phyloP scores from a whole-genome alignment of 1,139 yeast species.

The Yamadazyma dendronema region DNA sequence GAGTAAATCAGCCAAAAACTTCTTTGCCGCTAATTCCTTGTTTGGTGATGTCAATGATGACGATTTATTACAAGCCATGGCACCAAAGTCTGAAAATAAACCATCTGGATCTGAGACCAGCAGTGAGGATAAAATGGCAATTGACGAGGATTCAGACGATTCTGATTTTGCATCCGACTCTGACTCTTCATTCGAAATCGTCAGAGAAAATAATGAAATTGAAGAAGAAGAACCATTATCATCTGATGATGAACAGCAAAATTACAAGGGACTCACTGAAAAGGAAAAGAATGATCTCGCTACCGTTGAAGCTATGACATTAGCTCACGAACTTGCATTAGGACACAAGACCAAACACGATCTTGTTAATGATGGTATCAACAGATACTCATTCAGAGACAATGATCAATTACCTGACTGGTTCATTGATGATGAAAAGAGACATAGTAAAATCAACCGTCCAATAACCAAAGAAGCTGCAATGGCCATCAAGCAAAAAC shows the following conservation, averaged over 20 bases:
- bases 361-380: slow-evolving; percentile 85
- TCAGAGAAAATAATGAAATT: slow-evolving; percentile 32
- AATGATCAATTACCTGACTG: slow-evolving; percentile 89
- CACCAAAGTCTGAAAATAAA: slow-evolving; percentile 3
- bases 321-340: slow-evolving; percentile 92
- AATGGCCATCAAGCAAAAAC: slow-evolving; percentile 83
- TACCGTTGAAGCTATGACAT: slow-evolving; percentile 95
- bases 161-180: slow-evolving; percentile 25
- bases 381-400: slow-evolving; percentile 89
- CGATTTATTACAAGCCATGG: slow-evolving; percentile 30
- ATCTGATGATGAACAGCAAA: slow-evolving; percentile 42
- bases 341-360: slow-evolving; percentile 85
- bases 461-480: slow-evolving; percentile 98
- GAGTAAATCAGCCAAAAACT: slow-evolving; percentile 69
- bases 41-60: slow-evolving; percentile 64
- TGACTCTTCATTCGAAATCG: slow-evolving; percentile 50
- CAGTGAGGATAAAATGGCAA: slow-evolving; percentile 1
- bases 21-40: slow-evolving; percentile 73
- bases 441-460: slow-evolving; percentile 78
- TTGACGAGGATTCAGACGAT: slow-evolving; percentile 18
- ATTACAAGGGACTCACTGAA: slow-evolving; percentile 39
- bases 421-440: slow-evolving; percentile 90
- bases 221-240: slow-evolving; percentile 37
- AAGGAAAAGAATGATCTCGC: slow-evolving; percentile 74
- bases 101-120: slow-evolving; percentile 8